Base-by-base conservation (phyloP, 352 stramenopile species). In the Phytophthora pistaciae region DNA sequence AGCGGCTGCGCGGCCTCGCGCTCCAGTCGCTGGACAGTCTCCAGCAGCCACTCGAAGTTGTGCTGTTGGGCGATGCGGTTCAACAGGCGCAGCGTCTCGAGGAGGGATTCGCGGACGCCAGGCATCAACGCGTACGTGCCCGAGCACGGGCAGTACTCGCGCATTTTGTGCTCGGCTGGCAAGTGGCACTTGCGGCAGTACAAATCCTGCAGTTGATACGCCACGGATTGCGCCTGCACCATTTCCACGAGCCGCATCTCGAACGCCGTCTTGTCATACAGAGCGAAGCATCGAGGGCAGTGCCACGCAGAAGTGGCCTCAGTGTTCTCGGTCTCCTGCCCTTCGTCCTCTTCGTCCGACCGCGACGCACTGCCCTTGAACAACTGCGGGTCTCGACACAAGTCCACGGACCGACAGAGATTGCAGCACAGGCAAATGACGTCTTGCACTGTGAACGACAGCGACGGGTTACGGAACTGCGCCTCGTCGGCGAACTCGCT, bases 341-440 rank as follows among this genome's bases (percentile, higher is more conserved):
- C 70, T 20, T 74, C 71, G 9, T 77, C 60, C 11, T 70, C 68
- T 38, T 85, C 74, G 33, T 68, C 64, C 10, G 56, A 48, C 4
- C 56, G 48, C 6, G 57, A 63, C 49, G 63, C 75, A 10, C 92
- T 91, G 10, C 92, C 82, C 53, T 97, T 91, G 56, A 98, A 95
- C 8, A 98, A 75, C 55, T 95, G 88, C 38, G 91, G 88, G 72
- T 99, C 94, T 23, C 96, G 91, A 76, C 97, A 99, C 13, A 99
- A 75, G 79, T 99, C 98, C n/a, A 99, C 80, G 44, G 99, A 95
- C 23, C 91, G 83, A 62, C 93, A 98, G 60, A 98, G 83, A 57
- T 98, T 97, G 80, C 98, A 99, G 73, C 94, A 95, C 13, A 89
- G 77, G 71, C 98, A 99, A 70, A 99, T 99, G 18, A 99, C 91